Conservation (phyloP, 345 rosid species). For the Litchi chinensis region DNA sequence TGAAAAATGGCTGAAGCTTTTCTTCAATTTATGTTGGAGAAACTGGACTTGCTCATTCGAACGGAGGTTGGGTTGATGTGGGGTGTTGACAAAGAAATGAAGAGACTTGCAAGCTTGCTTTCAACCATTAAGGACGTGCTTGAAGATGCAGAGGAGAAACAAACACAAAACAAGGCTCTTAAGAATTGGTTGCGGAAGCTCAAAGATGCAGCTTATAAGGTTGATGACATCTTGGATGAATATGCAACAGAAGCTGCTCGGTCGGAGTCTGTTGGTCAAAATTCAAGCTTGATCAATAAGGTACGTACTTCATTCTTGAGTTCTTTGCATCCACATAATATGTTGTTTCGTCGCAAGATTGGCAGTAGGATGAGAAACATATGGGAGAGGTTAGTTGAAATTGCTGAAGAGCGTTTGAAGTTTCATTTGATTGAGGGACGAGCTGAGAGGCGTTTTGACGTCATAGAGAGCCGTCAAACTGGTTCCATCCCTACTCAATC, state of each 20-base stretch:
- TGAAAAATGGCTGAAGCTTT: background rate
- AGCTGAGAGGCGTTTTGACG: background rate
- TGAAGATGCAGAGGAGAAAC: too few species aligned
- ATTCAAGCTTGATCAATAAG: too few species aligned
- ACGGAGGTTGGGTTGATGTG: too few species aligned
- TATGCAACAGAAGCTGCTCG: background rate
- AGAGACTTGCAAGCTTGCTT: too few species aligned
- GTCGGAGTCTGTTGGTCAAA: background rate
- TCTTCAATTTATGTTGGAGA: background rate
- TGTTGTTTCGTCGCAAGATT: background rate
- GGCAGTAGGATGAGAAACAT: background rate
- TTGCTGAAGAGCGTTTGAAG: background rate
- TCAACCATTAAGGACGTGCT: too few species aligned
- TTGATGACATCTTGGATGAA: background rate
- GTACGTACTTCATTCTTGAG: background rate
- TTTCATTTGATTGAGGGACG: background rate
- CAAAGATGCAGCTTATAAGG: conserved; percentile 3
- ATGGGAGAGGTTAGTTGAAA: background rate
- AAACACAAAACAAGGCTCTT: background rate
- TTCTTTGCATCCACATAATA: background rate
- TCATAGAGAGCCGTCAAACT: background rate
- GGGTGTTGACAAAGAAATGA: too few species aligned
- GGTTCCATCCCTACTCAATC: background rate
- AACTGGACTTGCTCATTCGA: background rate
- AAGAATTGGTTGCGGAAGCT: conserved; percentile 6